Percentiles rank a stretch among this genome's conserved stretches.
Evolutionary conservation across 2,329 filamentous ascomycete species (phyloP).

Genomic region (Arachnopeziza araneosa): DNA sequence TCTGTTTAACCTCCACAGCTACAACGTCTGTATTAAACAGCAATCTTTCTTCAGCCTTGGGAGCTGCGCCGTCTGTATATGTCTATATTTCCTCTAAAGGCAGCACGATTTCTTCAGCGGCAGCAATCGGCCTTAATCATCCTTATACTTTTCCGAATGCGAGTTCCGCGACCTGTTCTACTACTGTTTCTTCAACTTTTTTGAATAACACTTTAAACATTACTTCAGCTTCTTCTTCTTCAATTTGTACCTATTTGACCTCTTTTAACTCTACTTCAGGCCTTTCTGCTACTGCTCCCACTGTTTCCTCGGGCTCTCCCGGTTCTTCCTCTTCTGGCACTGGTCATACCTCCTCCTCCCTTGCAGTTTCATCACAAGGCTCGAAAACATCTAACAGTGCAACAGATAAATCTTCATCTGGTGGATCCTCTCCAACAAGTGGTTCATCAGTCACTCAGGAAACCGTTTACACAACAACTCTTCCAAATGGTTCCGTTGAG

Average conservation of each 20-base stretch:
- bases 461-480: conserved; percentile 6
- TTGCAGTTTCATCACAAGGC: not conserved
- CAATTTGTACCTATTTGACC: conserved; percentile 6
- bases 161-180: conserved; percentile 4
- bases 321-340: conserved; percentile 7
- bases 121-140: not conserved
- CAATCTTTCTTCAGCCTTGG: too few relatives aligned
- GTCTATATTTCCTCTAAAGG: not conserved
- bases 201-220: conserved; percentile 11
- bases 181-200: conserved; percentile 1
- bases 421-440: not conserved
- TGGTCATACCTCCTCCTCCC: conserved; percentile 3
- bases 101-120: not conserved
- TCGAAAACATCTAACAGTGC: conserved; percentile 9
- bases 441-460: not conserved
- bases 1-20: not conserved
- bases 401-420: conserved; percentile 1
- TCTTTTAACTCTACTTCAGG: conserved; percentile 17
- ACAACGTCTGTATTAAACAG: not conserved
- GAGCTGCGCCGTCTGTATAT: not conserved
- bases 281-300: conserved; percentile 5
- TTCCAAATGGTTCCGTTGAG: not conserved
- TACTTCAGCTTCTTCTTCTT: conserved; percentile 8
- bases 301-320: conserved; percentile 8
- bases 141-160: conserved; percentile 1